These are phyloP conservation scores for Ilyonectria robusta DNA, from an alignment of 2,329 filamentous ascomycete genomes.

Conservation along the genomic window DNA sequence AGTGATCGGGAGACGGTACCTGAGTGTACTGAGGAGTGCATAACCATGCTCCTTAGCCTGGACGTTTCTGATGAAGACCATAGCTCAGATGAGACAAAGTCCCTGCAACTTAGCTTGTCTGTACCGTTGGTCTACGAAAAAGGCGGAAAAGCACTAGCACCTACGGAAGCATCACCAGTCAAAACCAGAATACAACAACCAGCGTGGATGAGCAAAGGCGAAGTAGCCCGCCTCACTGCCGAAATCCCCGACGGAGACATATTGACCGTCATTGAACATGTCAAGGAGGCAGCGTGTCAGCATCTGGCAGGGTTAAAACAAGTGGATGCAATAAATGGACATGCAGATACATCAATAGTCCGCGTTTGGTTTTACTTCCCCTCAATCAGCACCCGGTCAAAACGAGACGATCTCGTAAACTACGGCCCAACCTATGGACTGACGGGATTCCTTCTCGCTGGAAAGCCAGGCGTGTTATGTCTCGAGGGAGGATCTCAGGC, in stretches of 20 bases:
- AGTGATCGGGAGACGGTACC: conserved; percentile 23
- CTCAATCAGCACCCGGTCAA: conserved; percentile 71
- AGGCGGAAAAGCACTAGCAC: conserved; percentile 13
- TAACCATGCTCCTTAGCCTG: conserved; percentile 48
- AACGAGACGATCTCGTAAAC: conserved; percentile 70
- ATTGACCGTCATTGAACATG: conserved; percentile 60
- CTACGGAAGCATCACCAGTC: conserved; percentile 57
- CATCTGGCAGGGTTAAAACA: conserved; percentile 47
- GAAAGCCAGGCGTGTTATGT: conserved; percentile 70
- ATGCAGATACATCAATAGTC: conserved; percentile 52
- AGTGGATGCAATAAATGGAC: background rate
- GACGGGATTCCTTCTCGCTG: conserved; percentile 72
- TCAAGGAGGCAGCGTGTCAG: conserved; percentile 54
- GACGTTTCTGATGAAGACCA: conserved; percentile 35
- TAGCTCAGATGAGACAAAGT: conserved; percentile 8
- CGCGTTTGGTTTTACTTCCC: conserved; percentile 76
- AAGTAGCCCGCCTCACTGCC: conserved; percentile 55
- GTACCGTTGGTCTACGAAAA: conserved; percentile 49
- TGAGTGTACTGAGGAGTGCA: conserved; percentile 12
- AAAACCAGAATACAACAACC: conserved; percentile 63
- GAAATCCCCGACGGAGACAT: conserved; percentile 61
- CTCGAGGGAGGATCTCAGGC: conserved; percentile 62
- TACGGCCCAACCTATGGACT: conserved; percentile 66
- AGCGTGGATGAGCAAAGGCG: conserved; percentile 66
- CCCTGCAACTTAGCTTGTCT: conserved; percentile 53